Percentiles rank a stretch among this genome's conserved stretches.
phyloP scores from a whole-genome alignment of 345 rosid genomes.

The Abelmoschus esculentus region DNA sequence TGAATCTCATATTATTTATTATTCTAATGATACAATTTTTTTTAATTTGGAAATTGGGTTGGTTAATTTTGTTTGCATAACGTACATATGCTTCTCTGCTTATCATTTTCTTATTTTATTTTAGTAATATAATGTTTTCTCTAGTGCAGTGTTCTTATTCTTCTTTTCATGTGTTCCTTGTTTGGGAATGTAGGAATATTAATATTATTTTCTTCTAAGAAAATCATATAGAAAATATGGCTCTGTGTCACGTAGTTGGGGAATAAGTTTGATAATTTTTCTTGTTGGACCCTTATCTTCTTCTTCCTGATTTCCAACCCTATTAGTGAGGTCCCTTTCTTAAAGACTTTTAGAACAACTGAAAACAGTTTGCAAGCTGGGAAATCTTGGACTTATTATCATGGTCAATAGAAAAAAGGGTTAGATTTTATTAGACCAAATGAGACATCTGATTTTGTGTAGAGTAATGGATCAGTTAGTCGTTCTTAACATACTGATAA shows the following conservation, averaged over 20 bases:
- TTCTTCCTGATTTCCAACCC: constrained; percentile 8
- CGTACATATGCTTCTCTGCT: not conserved
- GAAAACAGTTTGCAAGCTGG: constrained; percentile 7
- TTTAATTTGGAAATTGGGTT: no score
- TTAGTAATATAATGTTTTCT: constrained; percentile 5
- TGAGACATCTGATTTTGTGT: no score
- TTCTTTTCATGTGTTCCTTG: constrained; percentile 21
- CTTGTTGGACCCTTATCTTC: constrained; percentile 10
- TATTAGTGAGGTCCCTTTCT: not conserved
- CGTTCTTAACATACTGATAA: no score
- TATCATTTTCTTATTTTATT: not conserved
- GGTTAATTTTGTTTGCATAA: not conserved
- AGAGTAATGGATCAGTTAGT: no score
- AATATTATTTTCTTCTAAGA: not conserved
- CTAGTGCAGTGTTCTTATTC: constrained; percentile 16
- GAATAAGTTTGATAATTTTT: constrained; percentile 13
- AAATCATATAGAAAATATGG: not conserved
- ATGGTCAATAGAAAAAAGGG: not conserved
- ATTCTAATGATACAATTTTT: not conserved
- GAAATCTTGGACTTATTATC: constrained; percentile 1
- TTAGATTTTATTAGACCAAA: not conserved
- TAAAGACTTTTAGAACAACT: constrained; percentile 10
- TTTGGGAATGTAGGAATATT: constrained; percentile 4
- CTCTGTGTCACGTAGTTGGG: constrained; percentile 28
- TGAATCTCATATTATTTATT: no score